phyloP scores from a whole-genome alignment of 108 stramenopile genomes.

The Nitzschia sp. region DNA sequence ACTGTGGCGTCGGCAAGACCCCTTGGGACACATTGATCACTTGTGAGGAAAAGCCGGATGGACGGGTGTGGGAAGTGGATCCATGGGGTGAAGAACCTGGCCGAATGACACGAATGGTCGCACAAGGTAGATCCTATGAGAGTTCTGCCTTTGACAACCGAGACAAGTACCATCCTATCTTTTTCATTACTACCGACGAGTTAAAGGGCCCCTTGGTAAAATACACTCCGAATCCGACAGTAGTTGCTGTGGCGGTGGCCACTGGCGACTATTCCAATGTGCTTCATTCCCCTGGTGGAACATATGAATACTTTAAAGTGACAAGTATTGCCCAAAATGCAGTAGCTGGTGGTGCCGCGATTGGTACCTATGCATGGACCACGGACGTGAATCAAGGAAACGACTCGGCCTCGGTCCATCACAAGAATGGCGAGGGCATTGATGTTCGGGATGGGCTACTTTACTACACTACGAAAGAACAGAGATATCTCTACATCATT shows the following conservation, averaged over 20 bases:
- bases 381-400: not conserved
- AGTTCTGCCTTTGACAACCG: constrained; percentile 21
- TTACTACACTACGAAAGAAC: constrained; percentile 29
- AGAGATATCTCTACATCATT: constrained; percentile 33
- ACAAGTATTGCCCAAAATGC: not conserved
- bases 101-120: constrained; percentile 2
- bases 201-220: constrained; percentile 41
- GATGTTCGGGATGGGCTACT: constrained; percentile 27
- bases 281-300: constrained; percentile 3
- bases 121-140: constrained; percentile 13
- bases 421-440: constrained; percentile 44
- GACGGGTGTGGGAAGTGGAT: constrained; percentile 30
- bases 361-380: constrained; percentile 32
- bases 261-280: not conserved
- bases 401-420: constrained; percentile 14
- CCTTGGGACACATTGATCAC: constrained; percentile 38
- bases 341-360: not conserved
- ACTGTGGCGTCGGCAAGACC: constrained; percentile 52
- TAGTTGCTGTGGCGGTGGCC: not conserved
- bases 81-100: constrained; percentile 5
- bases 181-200: constrained; percentile 60
- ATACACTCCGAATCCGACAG: constrained; percentile 17
- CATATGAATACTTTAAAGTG: not conserved
- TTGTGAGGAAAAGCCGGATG: constrained; percentile 36
- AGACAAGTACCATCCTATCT: constrained; percentile 17